phyloP scores from a whole-genome alignment of 2,329 filamentous ascomycete genomes.

The Aspergillus neotritici region DNA sequence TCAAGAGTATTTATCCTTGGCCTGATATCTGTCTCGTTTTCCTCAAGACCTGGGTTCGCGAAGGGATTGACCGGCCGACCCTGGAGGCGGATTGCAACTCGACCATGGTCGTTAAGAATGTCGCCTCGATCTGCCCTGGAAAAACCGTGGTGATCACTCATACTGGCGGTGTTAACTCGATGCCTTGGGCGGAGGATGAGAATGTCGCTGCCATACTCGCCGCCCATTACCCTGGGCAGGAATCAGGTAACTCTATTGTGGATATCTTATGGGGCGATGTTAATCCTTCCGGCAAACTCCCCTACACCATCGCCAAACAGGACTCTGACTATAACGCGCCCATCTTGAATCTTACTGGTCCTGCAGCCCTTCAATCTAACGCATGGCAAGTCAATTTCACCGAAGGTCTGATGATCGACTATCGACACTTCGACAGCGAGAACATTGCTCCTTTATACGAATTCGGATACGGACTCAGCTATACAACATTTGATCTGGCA shows the following conservation, averaged over 20 bases:
- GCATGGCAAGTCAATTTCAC: slow-evolving; percentile 35
- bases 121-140: slow-evolving; percentile 54
- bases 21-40: slow-evolving; percentile 46
- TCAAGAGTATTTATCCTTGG: not conserved
- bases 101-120: slow-evolving; percentile 50
- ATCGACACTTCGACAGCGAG: slow-evolving; percentile 46
- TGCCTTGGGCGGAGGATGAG: slow-evolving; percentile 55
- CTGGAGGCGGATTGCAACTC: slow-evolving; percentile 45
- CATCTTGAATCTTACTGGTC: slow-evolving; percentile 3
- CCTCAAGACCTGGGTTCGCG: slow-evolving; percentile 48
- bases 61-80: slow-evolving; percentile 32
- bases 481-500: slow-evolving; percentile 23
- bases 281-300: slow-evolving; percentile 53
- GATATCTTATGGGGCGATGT: slow-evolving; percentile 52
- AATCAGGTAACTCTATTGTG: slow-evolving; percentile 52
- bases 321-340: slow-evolving; percentile 49
- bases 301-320: slow-evolving; percentile 54
- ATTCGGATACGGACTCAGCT: slow-evolving; percentile 32
- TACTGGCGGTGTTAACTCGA: no score
- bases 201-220: slow-evolving; percentile 60
- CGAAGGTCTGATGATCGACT: slow-evolving; percentile 52
- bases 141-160: slow-evolving; percentile 57
- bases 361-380: slow-evolving; percentile 5
- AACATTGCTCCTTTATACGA: slow-evolving; percentile 32
- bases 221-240: slow-evolving; percentile 58